Evolutionary conservation across 768 basidiomycete genomes (phyloP), one percentile per base, ranked within the genome.

Genomic region (Inosperma sp.): DNA sequence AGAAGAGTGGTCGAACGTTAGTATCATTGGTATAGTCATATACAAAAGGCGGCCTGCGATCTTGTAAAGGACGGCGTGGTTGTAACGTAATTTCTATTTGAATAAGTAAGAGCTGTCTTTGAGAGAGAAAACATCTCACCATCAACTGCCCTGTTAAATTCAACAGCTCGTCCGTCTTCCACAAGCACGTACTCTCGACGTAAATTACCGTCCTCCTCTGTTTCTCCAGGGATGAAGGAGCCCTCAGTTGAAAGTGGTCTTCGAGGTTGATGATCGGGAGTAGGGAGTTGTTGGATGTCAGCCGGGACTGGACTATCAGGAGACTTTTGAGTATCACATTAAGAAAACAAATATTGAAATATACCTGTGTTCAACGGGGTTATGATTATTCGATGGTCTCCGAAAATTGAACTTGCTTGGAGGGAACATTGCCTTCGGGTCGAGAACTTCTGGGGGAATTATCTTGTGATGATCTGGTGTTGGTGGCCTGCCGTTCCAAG

Each of bases 141-240:
- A 71, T 98, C 95, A 2, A 95, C 86, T 3, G 92, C 81, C 13
- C 83, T 82, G 64, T 91, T 92, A 65, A 97, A 91, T 64, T 98
- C 94, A 2, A 97, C 88, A 2, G 89, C 89, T 43, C 85, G 78
- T 48, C 80, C 82, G 65, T 99, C 93, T 35, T 87, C 93, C 1
- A 98, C 89, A 1, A 99, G 79, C 0, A 98, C 95, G 59, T 99
- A 99, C 61, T 98, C 95, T 55, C 83, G 78, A 46, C 86, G 77
- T 42, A 91, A 73, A 43, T 84, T 72, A 0, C 86, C 86, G 61
- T 90, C 88, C 62, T 91, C 88, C 60, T 90, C 88, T 0, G 84
- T 86, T 64, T 91, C 88, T 3, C 88, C 88, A 9, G 88, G 88
- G 45, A 89, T 89, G 50, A 79, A 65, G 0, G 87, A 88, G 2